These are phyloP conservation scores for Lasiodiplodia citricola DNA, from an alignment of 2,329 filamentous ascomycete species.

Conservation along the genomic window DNA sequence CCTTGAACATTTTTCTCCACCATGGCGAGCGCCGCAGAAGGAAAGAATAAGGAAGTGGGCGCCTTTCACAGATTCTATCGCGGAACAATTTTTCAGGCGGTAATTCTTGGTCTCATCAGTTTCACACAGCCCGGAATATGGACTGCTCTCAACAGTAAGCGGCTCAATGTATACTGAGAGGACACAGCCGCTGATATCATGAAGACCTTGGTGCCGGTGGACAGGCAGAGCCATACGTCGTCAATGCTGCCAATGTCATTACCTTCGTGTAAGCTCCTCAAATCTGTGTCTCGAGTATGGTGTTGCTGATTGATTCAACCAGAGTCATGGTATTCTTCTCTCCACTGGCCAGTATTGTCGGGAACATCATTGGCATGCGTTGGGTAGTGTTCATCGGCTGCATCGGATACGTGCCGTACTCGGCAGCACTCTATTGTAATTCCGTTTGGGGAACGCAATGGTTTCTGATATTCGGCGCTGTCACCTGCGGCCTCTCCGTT, in stretches of 20 bases:
- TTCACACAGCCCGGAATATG: constrained; percentile 57
- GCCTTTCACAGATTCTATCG: constrained; percentile 42
- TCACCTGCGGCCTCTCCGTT: constrained; percentile 38
- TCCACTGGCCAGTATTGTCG: constrained; percentile 2
- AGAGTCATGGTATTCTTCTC: constrained; percentile 32
- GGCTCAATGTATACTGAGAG: constrained; percentile 47
- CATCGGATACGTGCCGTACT: constrained; percentile 40
- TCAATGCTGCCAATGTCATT: constrained; percentile 25
- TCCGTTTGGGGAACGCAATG: constrained; percentile 41
- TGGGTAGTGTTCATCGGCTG: constrained; percentile 39
- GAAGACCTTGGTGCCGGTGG: constrained; percentile 34
- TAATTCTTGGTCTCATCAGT: constrained; percentile 51
- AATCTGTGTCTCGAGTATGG: constrained; percentile 42
- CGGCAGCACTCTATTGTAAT: constrained; percentile 37
- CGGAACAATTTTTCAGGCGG: constrained; percentile 54
- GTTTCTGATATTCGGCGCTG: constrained; percentile 42
- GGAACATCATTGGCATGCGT: constrained; percentile 51
- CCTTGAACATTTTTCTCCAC: too few species aligned
- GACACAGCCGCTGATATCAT: background rate
- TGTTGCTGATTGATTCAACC: constrained; percentile 40
- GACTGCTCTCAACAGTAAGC: constrained; percentile 50
- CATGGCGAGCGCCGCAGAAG: background rate
- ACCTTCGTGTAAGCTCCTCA: constrained; percentile 45
- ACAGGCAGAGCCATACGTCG: constrained; percentile 13
- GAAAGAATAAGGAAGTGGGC: background rate